Base-by-base conservation (phyloP, 495 filamentous ascomycete species). In the Pyrenula massariospora region DNA sequence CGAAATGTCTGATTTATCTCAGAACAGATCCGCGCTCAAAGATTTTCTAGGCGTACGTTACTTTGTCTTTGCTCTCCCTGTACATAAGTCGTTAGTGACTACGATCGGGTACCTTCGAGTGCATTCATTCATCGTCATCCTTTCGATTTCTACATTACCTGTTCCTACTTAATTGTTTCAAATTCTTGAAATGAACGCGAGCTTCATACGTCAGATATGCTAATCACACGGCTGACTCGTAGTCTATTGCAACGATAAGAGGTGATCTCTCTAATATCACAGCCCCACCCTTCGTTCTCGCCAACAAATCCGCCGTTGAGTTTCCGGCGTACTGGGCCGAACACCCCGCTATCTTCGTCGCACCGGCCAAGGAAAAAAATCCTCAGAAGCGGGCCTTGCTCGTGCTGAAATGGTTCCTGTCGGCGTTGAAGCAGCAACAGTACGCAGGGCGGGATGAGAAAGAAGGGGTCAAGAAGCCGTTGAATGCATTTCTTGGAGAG, bases 301-400 rank as follows among this genome's bases (percentile, higher is more conserved):
- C 85, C 51, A 80, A 80, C 48, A 89, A 84, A 50, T 89, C 85
- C 61, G 76, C 91, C 56, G 83, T 84, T 55, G 88, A 93, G 66
- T 93, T 87, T 72, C 86, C 83, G 58, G 84, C 86, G 20, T 91
- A 91, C 74, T 93, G 88, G 89, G 79, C 82, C 47, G 88, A 92
- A 68, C 88, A 91, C 61, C 88, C 88, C 2, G 74, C 78, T 54
- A 67, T 88, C 55, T 87, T 93, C 62, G 78, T 83, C 23, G 88
- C 88, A 2, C 85, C 88, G 1, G 83, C 86, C 25, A 70, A 74
- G 23, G 88, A 91, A 65, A 55, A 74, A 25, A 83, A 90, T 62
- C 76, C 86, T 1, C 74, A 78, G 48, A 88, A 85, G 70, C 77
- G 88, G 31, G 80, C 85, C 3, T 64, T 91, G 57, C 71, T 86